Evolutionary conservation across 163 green algal species (phyloP).

Genomic region (Scenedesmus sp.): DNA sequence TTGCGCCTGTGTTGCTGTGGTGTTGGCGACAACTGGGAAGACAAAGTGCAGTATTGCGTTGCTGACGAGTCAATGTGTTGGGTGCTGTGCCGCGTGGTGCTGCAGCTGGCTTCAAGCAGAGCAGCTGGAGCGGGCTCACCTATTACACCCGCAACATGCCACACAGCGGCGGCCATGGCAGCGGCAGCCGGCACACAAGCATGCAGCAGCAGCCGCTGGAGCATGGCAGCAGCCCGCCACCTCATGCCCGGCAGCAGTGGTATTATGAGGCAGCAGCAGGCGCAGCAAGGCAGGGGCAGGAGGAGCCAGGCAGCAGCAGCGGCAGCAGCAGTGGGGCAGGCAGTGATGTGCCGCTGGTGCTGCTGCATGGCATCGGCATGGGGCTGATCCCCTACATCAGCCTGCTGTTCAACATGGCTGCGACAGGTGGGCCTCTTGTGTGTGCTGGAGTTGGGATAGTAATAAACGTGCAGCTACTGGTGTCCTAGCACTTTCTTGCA

Average conservation of each 20-base stretch:
- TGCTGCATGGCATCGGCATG: conserved; percentile 59
- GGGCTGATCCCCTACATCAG: conserved; percentile 72
- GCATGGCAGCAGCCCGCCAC: neutral
- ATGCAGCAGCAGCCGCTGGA: neutral
- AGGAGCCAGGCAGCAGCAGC: neutral
- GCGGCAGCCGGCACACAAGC: neutral
- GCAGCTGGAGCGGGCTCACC: conserved; percentile 12
- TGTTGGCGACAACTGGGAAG: too few species aligned
- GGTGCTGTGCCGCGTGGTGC: neutral
- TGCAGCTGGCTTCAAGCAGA: conserved; percentile 51
- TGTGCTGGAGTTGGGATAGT: neutral
- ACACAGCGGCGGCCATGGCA: neutral
- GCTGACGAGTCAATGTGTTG: neutral
- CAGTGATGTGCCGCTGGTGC: conserved; percentile 56
- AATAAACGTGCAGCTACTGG: too few species aligned
- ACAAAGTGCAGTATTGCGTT: too few species aligned
- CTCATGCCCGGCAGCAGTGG: neutral
- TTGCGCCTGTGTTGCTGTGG: too few species aligned
- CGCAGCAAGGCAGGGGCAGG: neutral
- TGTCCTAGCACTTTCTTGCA: too few species aligned
- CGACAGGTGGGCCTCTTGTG: conserved; percentile 39
- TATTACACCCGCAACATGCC: conserved; percentile 40
- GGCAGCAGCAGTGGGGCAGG: conserved; percentile 1
- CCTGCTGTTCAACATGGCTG: conserved; percentile 59
- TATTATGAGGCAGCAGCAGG: conserved; percentile 1